A percentile compares a stretch with the other conserved stretches of the same genome.
phyloP scores from a whole-genome alignment of 1,284 basidiomycete species.

The Singerocomus inundabilis region DNA sequence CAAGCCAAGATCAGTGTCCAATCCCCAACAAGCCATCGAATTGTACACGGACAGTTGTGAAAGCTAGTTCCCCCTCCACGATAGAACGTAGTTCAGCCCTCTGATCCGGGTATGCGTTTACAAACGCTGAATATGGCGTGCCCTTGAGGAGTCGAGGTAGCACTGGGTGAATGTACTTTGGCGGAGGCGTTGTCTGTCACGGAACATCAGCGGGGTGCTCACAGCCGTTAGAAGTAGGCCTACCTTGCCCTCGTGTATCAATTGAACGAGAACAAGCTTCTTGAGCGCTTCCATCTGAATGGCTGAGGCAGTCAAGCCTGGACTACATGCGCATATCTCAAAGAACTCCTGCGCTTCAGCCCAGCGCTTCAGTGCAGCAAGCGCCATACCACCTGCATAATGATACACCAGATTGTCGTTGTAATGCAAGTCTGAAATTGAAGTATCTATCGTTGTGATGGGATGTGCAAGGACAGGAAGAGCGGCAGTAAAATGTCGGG shows the following conservation, averaged over 20 bases:
- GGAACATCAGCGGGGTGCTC: constrained; percentile 3
- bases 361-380: constrained; percentile 63
- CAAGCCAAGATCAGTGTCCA: constrained; percentile 14
- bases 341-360: constrained; percentile 68
- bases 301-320: constrained; percentile 60
- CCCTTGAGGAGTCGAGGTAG: constrained; percentile 60
- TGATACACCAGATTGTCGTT: constrained; percentile 78
- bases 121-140: constrained; percentile 59
- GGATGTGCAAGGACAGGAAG: constrained; percentile 57
- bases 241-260: constrained; percentile 72
- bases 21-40: not conserved
- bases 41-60: constrained; percentile 44
- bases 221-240: constrained; percentile 3
- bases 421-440: constrained; percentile 59
- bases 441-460: constrained; percentile 56
- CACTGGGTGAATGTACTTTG: constrained; percentile 64
- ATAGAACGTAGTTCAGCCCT: constrained; percentile 42
- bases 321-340: constrained; percentile 74
- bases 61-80: constrained; percentile 53
- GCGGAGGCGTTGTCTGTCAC: constrained; percentile 50
- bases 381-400: constrained; percentile 66
- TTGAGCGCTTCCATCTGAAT: constrained; percentile 85
- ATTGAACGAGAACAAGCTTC: constrained; percentile 73
- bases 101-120: constrained; percentile 60
- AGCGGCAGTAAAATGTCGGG: constrained; percentile 50